Base-by-base conservation (phyloP, 2,329 filamentous ascomycete genomes). In the Cordyceps cicadae region DNA sequence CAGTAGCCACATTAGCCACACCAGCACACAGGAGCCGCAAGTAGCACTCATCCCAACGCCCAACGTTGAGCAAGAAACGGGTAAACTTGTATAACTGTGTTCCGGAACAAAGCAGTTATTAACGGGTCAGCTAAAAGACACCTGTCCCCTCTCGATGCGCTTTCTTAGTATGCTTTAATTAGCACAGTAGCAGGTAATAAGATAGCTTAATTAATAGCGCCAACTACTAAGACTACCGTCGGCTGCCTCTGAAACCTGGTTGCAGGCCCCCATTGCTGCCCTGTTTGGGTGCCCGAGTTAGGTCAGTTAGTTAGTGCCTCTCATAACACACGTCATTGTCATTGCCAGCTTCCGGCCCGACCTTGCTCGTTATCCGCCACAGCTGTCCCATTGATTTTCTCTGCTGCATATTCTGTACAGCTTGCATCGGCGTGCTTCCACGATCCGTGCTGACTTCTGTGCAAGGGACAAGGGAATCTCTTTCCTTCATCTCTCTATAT, bases 251-350 rank as follows among this genome's bases (percentile, higher is more conserved):
- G 7, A 34, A 34, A 34, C 32, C 32, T 15, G 29, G 21, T 37
- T 37, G 24, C 50, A n/a, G 29, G 45, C 54, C 17, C 32, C 37
- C 21, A 29, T 29, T 46, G 56, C 49, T 59, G 56, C 56, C 56
- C 56, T 53, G 57, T 9, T 54, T 54, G n/a, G 14, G 17, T 45
- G 34, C 48, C 37, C 45, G 19, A 19, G 12, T 24, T 15, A 26
- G 29, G 1, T 3, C 29, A 8, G 17, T n/a, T 46, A 21, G 17
- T 21, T 46, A 21, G 17, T 21, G 21, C 32, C 12, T 11, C 14
- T 14, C 19, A 45, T 54, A 49, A 21, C 57, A 59, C 49, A 59
- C 57, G 57, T 59, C 57, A 59, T 59, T 59, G 49, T 59, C 57
- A 54, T 59, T 59, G 41, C 56, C 56, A 46, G 56, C 48, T 59